Evolutionary conservation across 352 stramenopile genomes (phyloP), one percentile per base, ranked within the genome.

Genomic region (Pythium angustatum): DNA sequence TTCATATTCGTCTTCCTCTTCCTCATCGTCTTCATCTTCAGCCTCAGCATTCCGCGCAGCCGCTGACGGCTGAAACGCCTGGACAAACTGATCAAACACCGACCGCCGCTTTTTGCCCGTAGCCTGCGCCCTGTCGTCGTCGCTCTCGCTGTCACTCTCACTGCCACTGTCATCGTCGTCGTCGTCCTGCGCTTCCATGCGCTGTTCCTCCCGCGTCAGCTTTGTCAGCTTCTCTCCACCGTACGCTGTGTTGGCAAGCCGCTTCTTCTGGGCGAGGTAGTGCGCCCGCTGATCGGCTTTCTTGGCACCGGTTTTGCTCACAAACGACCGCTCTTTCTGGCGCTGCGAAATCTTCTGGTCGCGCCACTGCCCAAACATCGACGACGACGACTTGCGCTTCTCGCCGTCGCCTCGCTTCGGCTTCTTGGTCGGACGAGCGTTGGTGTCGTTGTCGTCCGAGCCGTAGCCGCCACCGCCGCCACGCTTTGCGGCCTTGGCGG

Each of bases 361-460:
- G 56, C 91, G 88, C 85, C 85, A 93, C 66, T 93, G 85, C 2
- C 69, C 64, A 53, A 92, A 85, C 85, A 93, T 91, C 27, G 82
- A 90, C 28, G 74, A 72, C 15, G 54, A 48, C 17, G 43, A 38
- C 31, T 52, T 40, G n/a, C 27, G 28, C 10, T 22, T 45, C 3
- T 19, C 24, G 21, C 12, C 31, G 22, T 19, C 24, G 21, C 12
- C 31, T 17, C 15, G 45, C 43, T 64, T 38, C 43, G 33, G 44
- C 49, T 60, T 61, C 27, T 56, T 58, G 15, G 43, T 24, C 6
- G 30, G 21, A 33, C 36, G 38, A 36, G 33, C 44, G 34, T 61
- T 38, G 22, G 49, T 48, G 31, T 53, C 62, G 11, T 51, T 38
- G 31, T 51, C 62, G 21, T 52, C 50, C 14, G 14, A 17, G 27